phyloP scores from a whole-genome alignment of 2,329 filamentous ascomycete genomes.

The Cryphonectria carpinicola region DNA sequence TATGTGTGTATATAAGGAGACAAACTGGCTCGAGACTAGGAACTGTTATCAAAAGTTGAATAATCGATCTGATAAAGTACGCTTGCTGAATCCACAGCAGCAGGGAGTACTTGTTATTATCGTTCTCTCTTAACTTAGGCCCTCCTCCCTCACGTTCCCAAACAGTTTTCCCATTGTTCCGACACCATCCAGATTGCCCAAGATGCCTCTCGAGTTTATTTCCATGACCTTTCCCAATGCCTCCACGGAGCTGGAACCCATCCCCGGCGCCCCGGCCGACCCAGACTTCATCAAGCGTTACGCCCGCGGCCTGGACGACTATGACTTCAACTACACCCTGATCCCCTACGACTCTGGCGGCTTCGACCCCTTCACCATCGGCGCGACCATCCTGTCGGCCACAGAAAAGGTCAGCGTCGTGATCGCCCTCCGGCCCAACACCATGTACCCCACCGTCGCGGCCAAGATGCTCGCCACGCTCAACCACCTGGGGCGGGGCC shows the following conservation, averaged over 20 bases:
- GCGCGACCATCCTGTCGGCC: conserved; percentile 58
- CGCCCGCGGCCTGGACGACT: conserved; percentile 60
- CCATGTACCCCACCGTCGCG: conserved; percentile 64
- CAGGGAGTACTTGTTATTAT: background rate
- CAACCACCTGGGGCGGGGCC: conserved; percentile 60
- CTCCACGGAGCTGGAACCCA: conserved; percentile 58
- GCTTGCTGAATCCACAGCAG: background rate
- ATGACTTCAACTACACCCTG: conserved; percentile 65
- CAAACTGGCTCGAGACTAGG: conserved; percentile 2
- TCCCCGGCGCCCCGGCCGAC: conserved; percentile 56
- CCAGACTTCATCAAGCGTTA: conserved; percentile 60
- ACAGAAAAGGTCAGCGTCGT: conserved; percentile 65
- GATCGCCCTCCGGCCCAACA: conserved; percentile 65
- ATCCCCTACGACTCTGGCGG: conserved; percentile 60
- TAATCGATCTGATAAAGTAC: background rate
- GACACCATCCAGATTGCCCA: conserved; percentile 20
- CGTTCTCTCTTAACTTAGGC: no score
- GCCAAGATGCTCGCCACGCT: conserved; percentile 65
- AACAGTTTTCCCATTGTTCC: no score
- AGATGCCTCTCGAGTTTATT: conserved; percentile 60
- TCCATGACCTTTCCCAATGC: conserved; percentile 60
- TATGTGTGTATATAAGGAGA: conserved; percentile 20
- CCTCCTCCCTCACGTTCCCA: no score
- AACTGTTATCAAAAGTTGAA: background rate
- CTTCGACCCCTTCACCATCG: conserved; percentile 62